phyloP scores from a whole-genome alignment of 176 grass and related monocot genomes.

The Secale cereale region DNA sequence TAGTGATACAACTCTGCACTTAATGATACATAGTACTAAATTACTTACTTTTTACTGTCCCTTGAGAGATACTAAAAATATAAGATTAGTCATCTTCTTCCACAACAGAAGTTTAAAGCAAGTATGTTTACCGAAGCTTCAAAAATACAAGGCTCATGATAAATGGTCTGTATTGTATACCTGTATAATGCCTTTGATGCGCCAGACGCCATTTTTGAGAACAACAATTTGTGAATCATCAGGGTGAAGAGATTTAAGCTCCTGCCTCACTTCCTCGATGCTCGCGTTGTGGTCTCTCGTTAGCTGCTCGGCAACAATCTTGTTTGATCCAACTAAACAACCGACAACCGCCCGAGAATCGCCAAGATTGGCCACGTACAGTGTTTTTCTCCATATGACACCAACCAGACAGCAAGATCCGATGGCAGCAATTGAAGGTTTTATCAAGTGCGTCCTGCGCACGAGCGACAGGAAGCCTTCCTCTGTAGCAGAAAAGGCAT shows the following conservation, averaged over 20 bases:
- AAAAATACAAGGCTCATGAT: not conserved
- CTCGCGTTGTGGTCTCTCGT: constrained; percentile 95
- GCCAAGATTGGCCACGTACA: constrained; percentile 89
- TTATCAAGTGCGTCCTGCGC: constrained; percentile 80
- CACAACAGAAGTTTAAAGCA: not conserved
- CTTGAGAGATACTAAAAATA: not conserved
- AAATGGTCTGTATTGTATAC: constrained; percentile 18
- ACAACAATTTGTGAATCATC: constrained; percentile 95
- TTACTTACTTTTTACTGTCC: not conserved
- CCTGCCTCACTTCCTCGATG: constrained; percentile 83
- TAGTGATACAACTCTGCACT: not conserved
- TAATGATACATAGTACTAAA: not conserved
- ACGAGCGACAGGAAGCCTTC: constrained; percentile 87
- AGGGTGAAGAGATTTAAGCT: constrained; percentile 83
- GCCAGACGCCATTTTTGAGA: constrained; percentile 96
- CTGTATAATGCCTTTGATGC: constrained; percentile 99
- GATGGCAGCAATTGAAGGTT: constrained; percentile 80
- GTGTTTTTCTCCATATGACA: constrained; percentile 77
- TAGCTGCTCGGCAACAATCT: constrained; percentile 79
- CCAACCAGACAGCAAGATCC: constrained; percentile 95
- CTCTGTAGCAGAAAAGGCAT: constrained; percentile 85
- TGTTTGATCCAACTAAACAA: constrained; percentile 54
- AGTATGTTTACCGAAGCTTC: not conserved
- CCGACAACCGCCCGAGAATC: constrained; percentile 87
- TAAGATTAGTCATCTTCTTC: not conserved